Percentiles rank a stretch among this genome's conserved stretches.
Evolutionary conservation across 1,284 basidiomycete species (phyloP).

Genomic region (Apiotrichum gracile): DNA sequence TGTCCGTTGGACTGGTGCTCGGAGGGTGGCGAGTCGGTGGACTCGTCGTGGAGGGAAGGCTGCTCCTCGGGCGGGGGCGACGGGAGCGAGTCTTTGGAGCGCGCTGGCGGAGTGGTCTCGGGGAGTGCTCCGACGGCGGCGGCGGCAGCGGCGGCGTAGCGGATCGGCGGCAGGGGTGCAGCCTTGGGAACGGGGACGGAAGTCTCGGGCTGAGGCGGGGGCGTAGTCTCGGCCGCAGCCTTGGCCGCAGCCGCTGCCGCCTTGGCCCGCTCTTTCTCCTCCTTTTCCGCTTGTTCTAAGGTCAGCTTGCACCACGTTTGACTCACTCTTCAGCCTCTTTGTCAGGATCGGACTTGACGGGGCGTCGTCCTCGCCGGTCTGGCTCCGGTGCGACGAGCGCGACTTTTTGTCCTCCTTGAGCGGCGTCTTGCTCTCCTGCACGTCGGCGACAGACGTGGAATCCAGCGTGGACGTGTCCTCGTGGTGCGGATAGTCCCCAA

Average conservation of each 20-base stretch:
- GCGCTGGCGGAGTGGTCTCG: constrained; percentile 57
- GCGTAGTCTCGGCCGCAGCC: constrained; percentile 17
- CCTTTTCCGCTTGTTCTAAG: constrained; percentile 12
- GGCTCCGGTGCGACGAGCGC: constrained; percentile 1
- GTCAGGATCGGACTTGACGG: constrained; percentile 35
- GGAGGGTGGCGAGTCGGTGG: not conserved
- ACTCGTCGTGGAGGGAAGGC: not conserved
- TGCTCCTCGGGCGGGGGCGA: constrained; percentile 13
- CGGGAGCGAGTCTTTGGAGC: constrained; percentile 3
- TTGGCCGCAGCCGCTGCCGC: constrained; percentile 12
- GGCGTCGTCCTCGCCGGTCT: constrained; percentile 7
- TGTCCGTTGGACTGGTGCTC: constrained; percentile 18
- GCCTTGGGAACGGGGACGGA: constrained; percentile 38
- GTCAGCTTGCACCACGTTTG: not conserved
- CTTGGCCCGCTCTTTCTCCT: constrained; percentile 11
- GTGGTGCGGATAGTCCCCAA: constrained; percentile 68
- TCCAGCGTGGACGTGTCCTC: constrained; percentile 54
- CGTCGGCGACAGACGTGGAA: constrained; percentile 48
- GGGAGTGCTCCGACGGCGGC: constrained; percentile 55
- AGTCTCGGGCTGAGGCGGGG: constrained; percentile 45
- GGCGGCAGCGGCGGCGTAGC: constrained; percentile 86
- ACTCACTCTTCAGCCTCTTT: constrained; percentile 24
- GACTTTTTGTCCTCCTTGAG: constrained; percentile 36
- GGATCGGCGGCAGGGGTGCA: constrained; percentile 64
- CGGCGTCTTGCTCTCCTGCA: constrained; percentile 29